Base-by-base conservation (phyloP, 108 stramenopile genomes). In the Skeletonema grethae region DNA sequence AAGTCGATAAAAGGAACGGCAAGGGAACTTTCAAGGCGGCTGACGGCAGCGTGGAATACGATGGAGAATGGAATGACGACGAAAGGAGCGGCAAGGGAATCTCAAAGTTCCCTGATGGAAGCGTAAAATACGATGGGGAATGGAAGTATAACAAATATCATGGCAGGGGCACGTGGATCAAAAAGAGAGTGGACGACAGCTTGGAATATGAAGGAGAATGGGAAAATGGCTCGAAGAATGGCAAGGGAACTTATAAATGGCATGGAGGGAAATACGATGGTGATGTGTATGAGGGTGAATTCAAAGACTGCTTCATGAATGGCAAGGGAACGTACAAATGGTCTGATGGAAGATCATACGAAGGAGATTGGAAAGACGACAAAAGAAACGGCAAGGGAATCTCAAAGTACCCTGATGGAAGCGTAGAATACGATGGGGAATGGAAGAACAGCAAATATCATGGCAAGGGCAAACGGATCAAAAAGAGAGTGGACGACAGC, bases 11-110 rank as follows among this genome's bases (percentile, higher is more conserved):
- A 20, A 80, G 80, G 4, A 77, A 84, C 69, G 83, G 81, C 28
- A 38, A 38, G n/a, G 86, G 86, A 38, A 29, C 59, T 0, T 78
- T 79, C 29, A 63, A 67, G 22, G 74, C 71, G 65, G 68, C 66
- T 5, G 70, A 63, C 12, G 84, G 86, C 85, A 24, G 84, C 25
- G 46, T 18, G 6, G 73, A 35, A n/a, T 85, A 85, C 65, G 72
- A 82, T 66, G 84, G 84, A 36, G 69, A 82, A 46, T 85, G 76
- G 77, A 69, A 64, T 35, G n/a, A 16, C 15, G 84, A 73, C 32
- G 4, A 6, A 1, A 74, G 70, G 30, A 60, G 79, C 66, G 84
- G 84, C 5, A 59, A 58, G 11, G 84, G 84, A 9, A 16, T 20
- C 7, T 48, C 6, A 6, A 48, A n/a, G 5, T 18, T 2, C 5